Evolutionary conservation across 768 basidiomycete genomes (phyloP).

Genomic region (Leccinum broughii): DNA sequence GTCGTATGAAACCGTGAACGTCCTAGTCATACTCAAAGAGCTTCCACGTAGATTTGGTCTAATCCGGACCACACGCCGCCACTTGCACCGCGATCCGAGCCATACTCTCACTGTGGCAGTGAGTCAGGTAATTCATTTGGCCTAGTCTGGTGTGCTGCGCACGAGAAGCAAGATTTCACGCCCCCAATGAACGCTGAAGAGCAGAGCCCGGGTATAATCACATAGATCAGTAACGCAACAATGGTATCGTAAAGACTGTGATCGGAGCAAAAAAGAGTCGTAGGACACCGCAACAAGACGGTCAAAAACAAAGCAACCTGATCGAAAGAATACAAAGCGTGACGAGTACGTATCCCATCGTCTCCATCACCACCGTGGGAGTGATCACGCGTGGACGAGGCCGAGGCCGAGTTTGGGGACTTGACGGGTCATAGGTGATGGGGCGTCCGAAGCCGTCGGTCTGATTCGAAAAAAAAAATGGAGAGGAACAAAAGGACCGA

Average conservation of each 20-base stretch:
- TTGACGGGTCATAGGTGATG: background rate
- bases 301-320: constrained; percentile 22
- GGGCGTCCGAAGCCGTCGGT: background rate
- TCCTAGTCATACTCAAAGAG: background rate
- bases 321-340: constrained; percentile 18
- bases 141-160: constrained; percentile 3
- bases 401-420: background rate
- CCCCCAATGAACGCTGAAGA: background rate
- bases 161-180: background rate
- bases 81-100: background rate
- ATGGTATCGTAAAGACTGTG: background rate
- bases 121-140: constrained; percentile 3
- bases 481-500: background rate
- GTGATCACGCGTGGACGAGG: background rate
- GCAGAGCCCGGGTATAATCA: background rate
- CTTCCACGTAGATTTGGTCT: background rate
- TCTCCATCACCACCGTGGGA: constrained; percentile 14
- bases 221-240: background rate
- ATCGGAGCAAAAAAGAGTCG: background rate
- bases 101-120: constrained; percentile 6
- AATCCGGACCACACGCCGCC: background rate
- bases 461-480: background rate
- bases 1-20: background rate
- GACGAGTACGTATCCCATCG: constrained; percentile 12
- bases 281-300: background rate